These are phyloP conservation scores for Colletotrichum echinochloae DNA, from an alignment of 2,329 filamentous ascomycete species.

Conservation along the genomic window DNA sequence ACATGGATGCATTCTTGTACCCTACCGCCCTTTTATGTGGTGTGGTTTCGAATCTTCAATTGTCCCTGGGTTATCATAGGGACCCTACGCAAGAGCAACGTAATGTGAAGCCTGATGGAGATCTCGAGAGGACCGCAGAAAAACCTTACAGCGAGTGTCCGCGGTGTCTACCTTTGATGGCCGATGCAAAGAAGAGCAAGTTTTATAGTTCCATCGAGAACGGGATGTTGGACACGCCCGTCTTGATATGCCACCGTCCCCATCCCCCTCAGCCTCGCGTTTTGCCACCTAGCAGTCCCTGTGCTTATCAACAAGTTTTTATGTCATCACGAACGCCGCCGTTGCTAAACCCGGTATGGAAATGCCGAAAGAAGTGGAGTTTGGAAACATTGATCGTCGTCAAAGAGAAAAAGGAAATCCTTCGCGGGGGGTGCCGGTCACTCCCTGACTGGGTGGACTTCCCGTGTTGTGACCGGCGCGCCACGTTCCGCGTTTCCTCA, in stretches of 20 bases:
- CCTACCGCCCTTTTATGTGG: slow-evolving; percentile 3
- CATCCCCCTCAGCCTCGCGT: slow-evolving; percentile 6
- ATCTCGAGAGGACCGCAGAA: background rate
- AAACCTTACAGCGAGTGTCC: background rate
- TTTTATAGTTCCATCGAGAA: slow-evolving; percentile 20
- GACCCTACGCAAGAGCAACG: slow-evolving; percentile 26
- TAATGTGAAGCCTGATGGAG: background rate
- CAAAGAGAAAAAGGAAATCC: slow-evolving; percentile 35
- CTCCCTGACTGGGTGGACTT: background rate
- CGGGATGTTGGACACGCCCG: slow-evolving; percentile 12
- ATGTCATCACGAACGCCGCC: slow-evolving; percentile 33
- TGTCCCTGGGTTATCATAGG: background rate
- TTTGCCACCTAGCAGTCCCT: slow-evolving; percentile 20
- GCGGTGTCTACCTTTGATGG: background rate
- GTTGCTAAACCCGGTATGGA: slow-evolving; percentile 9
- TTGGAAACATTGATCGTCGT: slow-evolving; percentile 23
- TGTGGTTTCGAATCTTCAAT: background rate
- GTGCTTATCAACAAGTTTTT: slow-evolving; percentile 13
- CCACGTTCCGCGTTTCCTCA: background rate
- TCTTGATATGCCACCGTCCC: slow-evolving; percentile 15
- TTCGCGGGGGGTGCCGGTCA: background rate
- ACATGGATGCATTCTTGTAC: slow-evolving; percentile 1
- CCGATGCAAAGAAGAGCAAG: slow-evolving; percentile 16
- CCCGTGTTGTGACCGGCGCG: background rate
- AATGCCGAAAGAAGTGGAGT: slow-evolving; percentile 17